Evolutionary conservation across 148 eudicot genomes (phyloP), one percentile per base, ranked within the genome.

Genomic region (Limonium bicolor): DNA sequence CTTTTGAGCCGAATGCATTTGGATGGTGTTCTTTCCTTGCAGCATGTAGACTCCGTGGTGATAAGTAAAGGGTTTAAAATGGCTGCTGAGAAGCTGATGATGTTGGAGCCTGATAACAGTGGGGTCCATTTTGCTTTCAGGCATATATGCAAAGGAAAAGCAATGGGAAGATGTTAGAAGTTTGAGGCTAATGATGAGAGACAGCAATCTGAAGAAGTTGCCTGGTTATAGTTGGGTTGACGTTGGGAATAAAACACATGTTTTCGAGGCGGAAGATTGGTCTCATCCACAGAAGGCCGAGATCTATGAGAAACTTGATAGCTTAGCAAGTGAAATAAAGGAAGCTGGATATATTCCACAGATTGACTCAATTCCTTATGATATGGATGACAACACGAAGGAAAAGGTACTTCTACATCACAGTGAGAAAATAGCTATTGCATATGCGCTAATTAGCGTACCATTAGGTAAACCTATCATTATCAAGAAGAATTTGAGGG

Each of bases 191-290:
- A 54, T 56, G 66, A 69, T 72, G 41, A 77, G 59, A 41, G 76
- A 58, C 29, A 55, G 29, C 0, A 64, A 61, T 51, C 21, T 61
- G 18, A 67, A 52, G 51, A 77, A 77, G 53, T 36, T 64, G 22
- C 70, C 84, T 6, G 84, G 84, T 12, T 63, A 64, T 21, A 77
- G 78, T 41, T 72, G 75, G 84, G 61, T 77, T 23, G 76, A 77
- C 50, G 45, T 66, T 5, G 66, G 63, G 21, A 61, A 63, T 56
- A 67, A 54, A 54, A 66, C 71, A 15, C 70, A 72, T 63, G 68
- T 65, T 32, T 72, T 69, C 32, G 78, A 67, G 12, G 70, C 63
- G 16, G 64, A 64, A 40, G 71, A 69, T 48, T 56, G 69, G 50
- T 55, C 60, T 50, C 72, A 77, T 49, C 64, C 64, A 48, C 54